Percentiles rank a stretch among this genome's conserved stretches.
phyloP scores from a whole-genome alignment of 805 yeast genomes.

The Jamesozyma jinghongensis region DNA sequence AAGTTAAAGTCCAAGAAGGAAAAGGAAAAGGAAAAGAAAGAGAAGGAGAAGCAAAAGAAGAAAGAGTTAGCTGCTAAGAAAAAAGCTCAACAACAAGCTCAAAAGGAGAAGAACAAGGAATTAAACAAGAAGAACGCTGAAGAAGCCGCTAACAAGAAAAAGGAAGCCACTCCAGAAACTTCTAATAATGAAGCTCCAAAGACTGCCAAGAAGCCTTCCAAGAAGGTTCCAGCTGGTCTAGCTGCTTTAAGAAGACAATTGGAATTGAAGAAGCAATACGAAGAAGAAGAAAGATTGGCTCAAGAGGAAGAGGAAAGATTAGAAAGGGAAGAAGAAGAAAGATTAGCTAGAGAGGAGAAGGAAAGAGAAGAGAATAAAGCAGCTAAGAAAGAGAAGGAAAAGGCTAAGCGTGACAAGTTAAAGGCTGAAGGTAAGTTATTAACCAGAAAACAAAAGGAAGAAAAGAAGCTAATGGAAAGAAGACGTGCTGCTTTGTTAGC shows the following conservation, averaged over 20 bases:
- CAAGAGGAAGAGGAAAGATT: slow-evolving; percentile 66
- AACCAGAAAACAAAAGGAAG: slow-evolving; percentile 93
- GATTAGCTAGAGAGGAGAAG: slow-evolving; percentile 34
- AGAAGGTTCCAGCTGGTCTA: slow-evolving; percentile 82
- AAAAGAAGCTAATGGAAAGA: slow-evolving; percentile 73
- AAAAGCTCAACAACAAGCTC: slow-evolving; percentile 60
- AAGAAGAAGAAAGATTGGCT: slow-evolving; percentile 66
- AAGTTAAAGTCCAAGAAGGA: slow-evolving; percentile 85
- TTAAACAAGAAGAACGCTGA: slow-evolving; percentile 34
- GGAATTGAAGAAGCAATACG: slow-evolving; percentile 78
- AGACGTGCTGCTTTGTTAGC: slow-evolving; percentile 80
- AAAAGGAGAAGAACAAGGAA: slow-evolving; percentile 49
- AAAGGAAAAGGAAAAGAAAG: slow-evolving; percentile 91
- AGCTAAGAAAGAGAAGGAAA: slow-evolving; percentile 80
- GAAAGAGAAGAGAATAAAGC: slow-evolving; percentile 49
- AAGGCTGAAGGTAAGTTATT: slow-evolving; percentile 92
- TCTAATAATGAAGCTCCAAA: slow-evolving; percentile 30
- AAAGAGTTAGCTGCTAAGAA: slow-evolving; percentile 82
- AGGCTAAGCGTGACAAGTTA: slow-evolving; percentile 77
- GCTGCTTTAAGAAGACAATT: slow-evolving; percentile 87
- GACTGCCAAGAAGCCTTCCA: slow-evolving; percentile 45
- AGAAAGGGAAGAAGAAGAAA: slow-evolving; percentile 42
- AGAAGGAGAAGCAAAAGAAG: slow-evolving; percentile 81
- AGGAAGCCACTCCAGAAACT: slow-evolving; percentile 19
- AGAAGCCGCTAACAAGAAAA: slow-evolving; percentile 25